phyloP scores from a whole-genome alignment of 441 rosid genomes.

The Populus hybrid region DNA sequence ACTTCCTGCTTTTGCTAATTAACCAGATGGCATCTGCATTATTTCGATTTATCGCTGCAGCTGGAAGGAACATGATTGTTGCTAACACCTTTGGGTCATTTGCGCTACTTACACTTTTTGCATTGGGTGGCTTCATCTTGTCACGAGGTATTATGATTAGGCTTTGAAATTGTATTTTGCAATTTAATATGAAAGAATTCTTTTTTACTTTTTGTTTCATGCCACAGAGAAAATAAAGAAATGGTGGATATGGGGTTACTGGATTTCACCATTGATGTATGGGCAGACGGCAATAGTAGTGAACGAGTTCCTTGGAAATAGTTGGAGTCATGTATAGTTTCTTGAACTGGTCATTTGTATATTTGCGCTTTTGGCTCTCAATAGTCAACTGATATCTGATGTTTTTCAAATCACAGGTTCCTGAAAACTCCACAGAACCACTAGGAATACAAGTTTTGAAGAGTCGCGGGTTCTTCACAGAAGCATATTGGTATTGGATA shows the following conservation, averaged over 20 bases:
- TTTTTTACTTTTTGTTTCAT: not conserved
- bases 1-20: conserved; percentile 42
- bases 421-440: conserved; percentile 29
- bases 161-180: not conserved
- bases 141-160: conserved; percentile 44
- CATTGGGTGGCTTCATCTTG: conserved; percentile 67
- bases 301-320: conserved; percentile 74
- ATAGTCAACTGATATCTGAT: not conserved
- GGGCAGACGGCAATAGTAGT: conserved; percentile 67
- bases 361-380: not conserved
- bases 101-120: conserved; percentile 42
- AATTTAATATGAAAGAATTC: not conserved
- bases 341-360: not conserved
- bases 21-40: conserved; percentile 73
- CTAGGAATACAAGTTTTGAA: conserved; percentile 47
- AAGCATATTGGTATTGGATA: conserved; percentile 75
- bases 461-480: conserved; percentile 46
- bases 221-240: conserved; percentile 49
- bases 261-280: conserved; percentile 82
- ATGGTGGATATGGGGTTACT: conserved; percentile 91
- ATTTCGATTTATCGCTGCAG: conserved; percentile 57
- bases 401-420: conserved; percentile 25
- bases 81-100: conserved; percentile 77
- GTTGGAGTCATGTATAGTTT: conserved; percentile 57
- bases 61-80: conserved; percentile 63